These are phyloP conservation scores for Botryotinia globosa DNA, from an alignment of 2,329 filamentous ascomycete species.

Conservation along the genomic window DNA sequence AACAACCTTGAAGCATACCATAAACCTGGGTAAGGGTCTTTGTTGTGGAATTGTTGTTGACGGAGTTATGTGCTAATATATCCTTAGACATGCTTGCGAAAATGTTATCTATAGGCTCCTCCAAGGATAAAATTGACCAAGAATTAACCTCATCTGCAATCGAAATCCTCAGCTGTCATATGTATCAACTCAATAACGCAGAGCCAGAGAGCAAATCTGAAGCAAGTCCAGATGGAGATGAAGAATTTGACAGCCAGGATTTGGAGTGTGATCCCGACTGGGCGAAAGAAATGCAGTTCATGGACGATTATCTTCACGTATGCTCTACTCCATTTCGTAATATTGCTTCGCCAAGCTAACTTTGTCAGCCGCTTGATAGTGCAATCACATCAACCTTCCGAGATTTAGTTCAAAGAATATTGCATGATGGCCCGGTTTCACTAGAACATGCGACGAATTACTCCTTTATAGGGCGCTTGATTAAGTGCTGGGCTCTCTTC, in stretches of 20 bases:
- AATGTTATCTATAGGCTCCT: constrained; percentile 18
- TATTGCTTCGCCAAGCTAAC: constrained; percentile 21
- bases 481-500: constrained; percentile 16
- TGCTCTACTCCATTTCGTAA: constrained; percentile 1
- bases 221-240: constrained; percentile 27
- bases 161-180: constrained; percentile 5
- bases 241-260: constrained; percentile 33
- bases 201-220: constrained; percentile 10
- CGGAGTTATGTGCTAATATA: constrained; percentile 11
- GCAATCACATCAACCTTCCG: constrained; percentile 24
- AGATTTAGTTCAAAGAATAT: constrained; percentile 20
- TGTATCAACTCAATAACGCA: background rate
- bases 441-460: background rate
- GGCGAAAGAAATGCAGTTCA: constrained; percentile 28
- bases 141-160: constrained; percentile 14
- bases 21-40: constrained; percentile 30
- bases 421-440: constrained; percentile 21
- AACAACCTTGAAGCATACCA: constrained; percentile 25
- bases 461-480: constrained; percentile 19
- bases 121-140: constrained; percentile 9
- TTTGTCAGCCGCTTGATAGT: constrained; percentile 28
- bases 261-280: constrained; percentile 25
- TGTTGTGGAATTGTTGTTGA: background rate
- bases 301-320: constrained; percentile 29
- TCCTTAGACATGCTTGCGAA: constrained; percentile 17